Evolutionary conservation across 257 asterid species (phyloP), one percentile per base, ranked within the genome.

Genomic region (Solanum peruvianum): DNA sequence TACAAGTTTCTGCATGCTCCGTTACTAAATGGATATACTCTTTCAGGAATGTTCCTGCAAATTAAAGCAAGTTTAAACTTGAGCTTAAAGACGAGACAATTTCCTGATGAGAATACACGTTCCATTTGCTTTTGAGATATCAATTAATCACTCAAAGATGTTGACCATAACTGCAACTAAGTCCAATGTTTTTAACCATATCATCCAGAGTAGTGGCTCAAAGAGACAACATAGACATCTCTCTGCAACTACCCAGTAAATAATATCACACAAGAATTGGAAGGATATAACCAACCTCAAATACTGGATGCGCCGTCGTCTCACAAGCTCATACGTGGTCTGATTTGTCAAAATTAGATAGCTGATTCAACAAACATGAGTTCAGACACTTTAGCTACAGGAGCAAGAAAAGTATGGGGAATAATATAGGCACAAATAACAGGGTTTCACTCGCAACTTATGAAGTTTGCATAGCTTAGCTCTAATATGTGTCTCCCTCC

Each of bases 251-350:
- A 80, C 35, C 35, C 20, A 35, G 84, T 16, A 58, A 44, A 75
- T 16, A 86, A 70, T 39, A 25, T 37, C 44, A 60, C n/a, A 31
- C 29, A 85, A 76, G 60, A 37, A 56, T 44, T 69, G 33, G 23
- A 45, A 82, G n/a, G 31, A 56, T 83, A 81, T 21, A 85, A 92
- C 94, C 27, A 85, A 97, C 99, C 99, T 95, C 85, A 97, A 49
- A 88, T 97, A 97, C 67, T 88, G 92, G 86, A 97, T 93, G 85
- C 99, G 95, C 82, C 98, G 88, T 88, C 99, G 93, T 87, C 98
- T 92, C 72, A 96, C 99, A 85, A 97, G 98, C 91, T 97, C 99
- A 31, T 96, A 97, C 25, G 99, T 97, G 85, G 98, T 97, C 89
- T 97, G 99, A 88, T 97, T 97, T 83, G 98, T 96, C 94, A 95